Percentiles rank a stretch among this genome's conserved stretches.
phyloP scores from a whole-genome alignment of 1,284 basidiomycete species.

The Rhodotorula mucilaginosa region DNA sequence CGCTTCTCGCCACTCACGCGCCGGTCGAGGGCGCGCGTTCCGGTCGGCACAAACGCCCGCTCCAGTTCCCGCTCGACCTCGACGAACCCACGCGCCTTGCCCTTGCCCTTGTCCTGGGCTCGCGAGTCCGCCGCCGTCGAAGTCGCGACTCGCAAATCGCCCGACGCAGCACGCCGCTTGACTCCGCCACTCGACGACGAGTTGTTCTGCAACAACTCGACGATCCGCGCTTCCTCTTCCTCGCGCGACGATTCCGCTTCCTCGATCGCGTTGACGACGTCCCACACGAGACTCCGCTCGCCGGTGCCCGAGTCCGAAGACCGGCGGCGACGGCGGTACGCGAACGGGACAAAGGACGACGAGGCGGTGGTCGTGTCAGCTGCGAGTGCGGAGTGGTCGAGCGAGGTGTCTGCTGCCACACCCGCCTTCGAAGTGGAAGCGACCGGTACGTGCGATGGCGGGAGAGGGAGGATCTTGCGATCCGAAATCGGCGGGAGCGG shows the following conservation, averaged over 20 bases:
- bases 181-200: neutral
- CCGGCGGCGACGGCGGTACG: neutral
- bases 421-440: neutral
- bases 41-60: conserved; percentile 2
- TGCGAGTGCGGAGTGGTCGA: conserved; percentile 4
- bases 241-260: conserved; percentile 31
- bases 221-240: conserved; percentile 31
- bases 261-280: conserved; percentile 30
- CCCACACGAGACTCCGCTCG: conserved; percentile 20
- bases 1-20: conserved; percentile 17
- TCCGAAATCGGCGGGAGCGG: conserved; percentile 14
- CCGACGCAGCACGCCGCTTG: conserved; percentile 26
- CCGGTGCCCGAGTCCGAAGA: conserved; percentile 1
- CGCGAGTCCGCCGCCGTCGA: no score
- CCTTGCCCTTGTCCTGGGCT: conserved; percentile 8
- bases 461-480: conserved; percentile 26
- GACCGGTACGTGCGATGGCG: conserved; percentile 6
- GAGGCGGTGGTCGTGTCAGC: neutral
- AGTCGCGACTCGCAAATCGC: conserved; percentile 15
- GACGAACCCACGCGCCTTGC: conserved; percentile 7
- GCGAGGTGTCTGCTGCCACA: neutral
- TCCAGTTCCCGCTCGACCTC: conserved; percentile 10
- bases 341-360: neutral
- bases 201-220: conserved; percentile 17
- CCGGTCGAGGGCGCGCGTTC: conserved; percentile 16